A percentile compares a stretch with the other conserved stretches of the same genome.
These are phyloP conservation scores for Akebia trifoliata DNA, from an alignment of 164 flowering plant genomes.

Conservation along the genomic window DNA sequence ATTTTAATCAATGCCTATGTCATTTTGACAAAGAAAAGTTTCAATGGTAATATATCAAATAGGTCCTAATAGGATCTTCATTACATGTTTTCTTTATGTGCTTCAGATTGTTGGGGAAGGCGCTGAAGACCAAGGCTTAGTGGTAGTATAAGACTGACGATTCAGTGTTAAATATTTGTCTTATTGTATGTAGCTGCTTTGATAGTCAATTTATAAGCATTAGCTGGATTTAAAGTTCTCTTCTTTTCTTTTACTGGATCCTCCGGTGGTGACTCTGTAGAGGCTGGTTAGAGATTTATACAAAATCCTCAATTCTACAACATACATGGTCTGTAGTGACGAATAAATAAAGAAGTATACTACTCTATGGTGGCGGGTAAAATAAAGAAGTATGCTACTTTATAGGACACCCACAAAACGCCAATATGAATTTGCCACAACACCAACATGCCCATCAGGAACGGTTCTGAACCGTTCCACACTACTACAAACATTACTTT, in stretches of 20 bases:
- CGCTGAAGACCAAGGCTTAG: conserved; percentile 73
- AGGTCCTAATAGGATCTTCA: neutral
- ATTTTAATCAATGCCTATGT: too few relatives aligned
- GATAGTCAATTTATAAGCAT: neutral
- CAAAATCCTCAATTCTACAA: conserved; percentile 73
- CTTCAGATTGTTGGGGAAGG: conserved; percentile 78
- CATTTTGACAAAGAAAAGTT: neutral
- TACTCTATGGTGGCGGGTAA: too few relatives aligned
- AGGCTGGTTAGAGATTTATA: conserved; percentile 70
- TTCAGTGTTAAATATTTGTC: conserved; percentile 48
- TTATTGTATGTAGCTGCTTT: neutral
- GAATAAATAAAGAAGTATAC: too few relatives aligned
- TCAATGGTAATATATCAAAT: neutral
- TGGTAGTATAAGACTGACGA: conserved; percentile 64
- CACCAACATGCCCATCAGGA: too few relatives aligned
- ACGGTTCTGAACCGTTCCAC: too few relatives aligned
- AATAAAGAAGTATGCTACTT: too few relatives aligned
- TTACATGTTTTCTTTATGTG: conserved; percentile 8
- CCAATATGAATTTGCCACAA: too few relatives aligned
- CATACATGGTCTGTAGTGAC: too few relatives aligned
- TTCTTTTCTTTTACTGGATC: too few relatives aligned
- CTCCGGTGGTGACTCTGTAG: conserved; percentile 43
- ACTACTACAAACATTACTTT: too few relatives aligned
- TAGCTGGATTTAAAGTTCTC: too few relatives aligned
- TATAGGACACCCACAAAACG: too few relatives aligned